Base-by-base conservation (phyloP, 305 asterid genomes). In the Fraxinus sp. region DNA sequence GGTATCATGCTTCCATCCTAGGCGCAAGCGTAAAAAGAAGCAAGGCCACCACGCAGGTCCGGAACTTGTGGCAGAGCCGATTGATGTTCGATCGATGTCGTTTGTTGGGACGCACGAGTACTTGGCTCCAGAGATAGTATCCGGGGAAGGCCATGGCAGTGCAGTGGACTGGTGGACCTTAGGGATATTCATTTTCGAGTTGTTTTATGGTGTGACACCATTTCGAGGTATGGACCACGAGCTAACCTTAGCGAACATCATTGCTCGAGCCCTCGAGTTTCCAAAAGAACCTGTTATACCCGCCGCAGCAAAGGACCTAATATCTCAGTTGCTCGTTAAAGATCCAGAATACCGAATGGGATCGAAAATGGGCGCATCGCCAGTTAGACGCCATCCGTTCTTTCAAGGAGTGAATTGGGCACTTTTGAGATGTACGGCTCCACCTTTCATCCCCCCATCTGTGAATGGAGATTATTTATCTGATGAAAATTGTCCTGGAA, bases 161-260 rank as follows among this genome's bases (percentile, higher is more conserved):
- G 94, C 98, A 6, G 98, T 94, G 13, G 98, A 94, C 64, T 94
- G 98, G 98, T 94, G 98, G 98, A 94, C 98, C 0, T 77, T 94
- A 3, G 98, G 98, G 57, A 85, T 94, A 41, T 94, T 94, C 79
- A 86, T 94, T 4, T 94, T 87, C 49, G 98, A 94, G 82, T 52
- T 94, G 75, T 90, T 94, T 70, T 90, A 93, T 9, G 98, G 98
- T 0, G 93, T 91, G 87, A 94, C 98, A 4, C 98, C 98, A 0
- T 94, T 94, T 14, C 91, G 97, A 18, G 98, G 98, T 22, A 82
- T 90, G 84, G 98, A 94, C 84, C 96, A 94, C 7, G 98, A 95
- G 87, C 84, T 94, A 82, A 95, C 98, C 0, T 87, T 95, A 39
- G 99, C 98, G 4, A 95, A 95, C 59, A 95, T 95, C 0, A 91